phyloP scores from a whole-genome alignment of 768 basidiomycete genomes.

The Dioszegia crocea region DNA sequence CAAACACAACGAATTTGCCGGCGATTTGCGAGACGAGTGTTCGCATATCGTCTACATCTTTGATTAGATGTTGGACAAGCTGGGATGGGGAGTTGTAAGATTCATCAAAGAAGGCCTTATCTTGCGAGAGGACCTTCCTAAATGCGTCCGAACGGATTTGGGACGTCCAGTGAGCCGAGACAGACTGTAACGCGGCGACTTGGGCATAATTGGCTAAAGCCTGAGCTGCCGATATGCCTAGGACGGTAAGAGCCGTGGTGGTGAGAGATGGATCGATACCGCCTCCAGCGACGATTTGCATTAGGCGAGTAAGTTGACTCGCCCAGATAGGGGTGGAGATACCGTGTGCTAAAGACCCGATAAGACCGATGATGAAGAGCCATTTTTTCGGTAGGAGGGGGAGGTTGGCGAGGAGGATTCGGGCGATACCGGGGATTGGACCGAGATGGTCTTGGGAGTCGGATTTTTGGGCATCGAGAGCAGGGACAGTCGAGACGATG shows the following conservation, averaged over 20 bases:
- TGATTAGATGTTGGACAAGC: constrained; percentile 72
- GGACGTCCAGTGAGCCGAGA: constrained; percentile 71
- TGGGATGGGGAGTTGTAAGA: constrained; percentile 59
- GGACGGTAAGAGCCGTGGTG: constrained; percentile 48
- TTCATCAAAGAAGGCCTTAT: constrained; percentile 82
- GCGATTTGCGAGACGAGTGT: constrained; percentile 68
- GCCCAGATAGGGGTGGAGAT: constrained; percentile 90
- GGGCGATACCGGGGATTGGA: constrained; percentile 14
- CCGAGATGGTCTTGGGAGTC: neutral
- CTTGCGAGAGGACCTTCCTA: constrained; percentile 64
- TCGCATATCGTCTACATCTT: constrained; percentile 84
- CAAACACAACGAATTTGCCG: constrained; percentile 67
- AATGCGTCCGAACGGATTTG: constrained; percentile 60
- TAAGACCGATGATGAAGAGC: constrained; percentile 65
- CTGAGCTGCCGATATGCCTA: constrained; percentile 70
- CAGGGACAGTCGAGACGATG: constrained; percentile 8
- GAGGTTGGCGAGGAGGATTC: constrained; percentile 53
- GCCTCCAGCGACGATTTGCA: constrained; percentile 54
- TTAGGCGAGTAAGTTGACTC: constrained; percentile 73
- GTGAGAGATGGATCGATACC: constrained; percentile 38
- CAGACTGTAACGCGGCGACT: constrained; percentile 73
- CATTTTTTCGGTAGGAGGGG: constrained; percentile 72
- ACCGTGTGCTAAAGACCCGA: constrained; percentile 68
- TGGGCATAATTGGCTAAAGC: constrained; percentile 71
- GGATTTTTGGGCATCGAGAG: neutral